These are phyloP conservation scores for Puccinellia tenuiflora DNA, from an alignment of 176 grass and related monocot genomes.

Conservation along the genomic window DNA sequence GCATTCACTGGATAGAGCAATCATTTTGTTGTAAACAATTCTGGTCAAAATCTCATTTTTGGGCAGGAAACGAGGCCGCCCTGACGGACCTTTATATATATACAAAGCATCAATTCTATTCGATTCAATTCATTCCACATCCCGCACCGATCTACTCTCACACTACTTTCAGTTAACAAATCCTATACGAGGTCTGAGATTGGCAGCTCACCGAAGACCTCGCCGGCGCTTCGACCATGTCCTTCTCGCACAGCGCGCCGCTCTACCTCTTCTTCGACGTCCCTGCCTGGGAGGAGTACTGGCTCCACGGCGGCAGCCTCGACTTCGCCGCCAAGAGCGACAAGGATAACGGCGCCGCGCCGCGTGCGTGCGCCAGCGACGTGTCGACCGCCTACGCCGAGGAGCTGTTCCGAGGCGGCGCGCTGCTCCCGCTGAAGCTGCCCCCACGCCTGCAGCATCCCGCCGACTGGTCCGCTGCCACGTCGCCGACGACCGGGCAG, in stretches of 20 bases:
- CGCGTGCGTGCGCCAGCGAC: slow-evolving; percentile 22
- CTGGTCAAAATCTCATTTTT: slow-evolving; percentile 22
- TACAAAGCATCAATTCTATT: background rate
- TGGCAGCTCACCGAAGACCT: slow-evolving; percentile 19
- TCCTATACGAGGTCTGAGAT: background rate
- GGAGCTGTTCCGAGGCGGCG: slow-evolving; percentile 26
- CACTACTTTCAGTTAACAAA: background rate
- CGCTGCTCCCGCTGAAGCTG: slow-evolving; percentile 32
- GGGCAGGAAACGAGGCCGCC: slow-evolving; percentile 21
- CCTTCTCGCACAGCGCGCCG: slow-evolving; percentile 38
- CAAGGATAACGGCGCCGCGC: background rate
- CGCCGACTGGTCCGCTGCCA: background rate
- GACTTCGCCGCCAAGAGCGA: background rate
- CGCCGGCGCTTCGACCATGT: slow-evolving; percentile 16
- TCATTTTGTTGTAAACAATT: slow-evolving; percentile 13
- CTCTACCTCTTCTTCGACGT: slow-evolving; percentile 41
- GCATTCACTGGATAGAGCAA: background rate
- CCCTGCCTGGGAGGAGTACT: background rate
- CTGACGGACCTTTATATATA: background rate
- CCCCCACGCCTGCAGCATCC: slow-evolving; percentile 34
- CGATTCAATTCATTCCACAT: background rate
- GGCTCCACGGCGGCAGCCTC: slow-evolving; percentile 1
- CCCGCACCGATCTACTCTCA: background rate
- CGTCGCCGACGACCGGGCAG: slow-evolving; percentile 22
- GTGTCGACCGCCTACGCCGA: slow-evolving; percentile 15